Evolutionary conservation across 164 flowering plant genomes (phyloP), one percentile per base, ranked within the genome.

Genomic region (Chimonanthus salicifolius): DNA sequence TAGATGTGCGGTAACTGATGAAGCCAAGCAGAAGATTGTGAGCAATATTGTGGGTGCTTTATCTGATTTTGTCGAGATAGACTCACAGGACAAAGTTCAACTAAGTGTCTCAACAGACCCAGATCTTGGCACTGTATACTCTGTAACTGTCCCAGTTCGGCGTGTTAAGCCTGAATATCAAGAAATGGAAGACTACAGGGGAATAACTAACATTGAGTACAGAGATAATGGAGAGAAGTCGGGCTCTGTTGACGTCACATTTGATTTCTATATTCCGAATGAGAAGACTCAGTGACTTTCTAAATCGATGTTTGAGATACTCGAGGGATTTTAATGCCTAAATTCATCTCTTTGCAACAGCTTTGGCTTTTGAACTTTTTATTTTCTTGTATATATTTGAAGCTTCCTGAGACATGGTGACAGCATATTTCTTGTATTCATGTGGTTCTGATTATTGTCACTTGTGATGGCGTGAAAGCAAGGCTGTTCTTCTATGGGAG

Each of bases 1-100:
- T 67, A 82, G 99, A 58, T 95, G 99, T 82, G 97, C 92, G 45
- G 98, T 95, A 46, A 95, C 94, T 67, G 97, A 95, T 62, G 97
- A 93, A 76, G 99, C 99, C 10, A 95, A 95, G 71, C 85, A 73
- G 79, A 93, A 82, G 80, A 95, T 95, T 48, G 98, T 95, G 43
- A 85, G 81, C 76, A 90, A 89, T 79, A 84, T 95, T 18, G 94
- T 95, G 47, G 87, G 77, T 64, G 89, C 94, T 70, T 74, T 95
- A 20, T 95, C 99, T 45, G 97, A 93, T 82, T 92, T 93, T 62
- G 99, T 95, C 58, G 99, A 87, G 88, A 95, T 95, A 75, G 99
- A 95, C 66, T 88, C 98, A 6, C 87, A 88, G 79, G 99, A 95
- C 69, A 95, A 95, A 77, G 97, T 95, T 72, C 97, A 93, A 78